Conservation (phyloP, 306 rosid genomes). For the Bauhinia variegata region DNA sequence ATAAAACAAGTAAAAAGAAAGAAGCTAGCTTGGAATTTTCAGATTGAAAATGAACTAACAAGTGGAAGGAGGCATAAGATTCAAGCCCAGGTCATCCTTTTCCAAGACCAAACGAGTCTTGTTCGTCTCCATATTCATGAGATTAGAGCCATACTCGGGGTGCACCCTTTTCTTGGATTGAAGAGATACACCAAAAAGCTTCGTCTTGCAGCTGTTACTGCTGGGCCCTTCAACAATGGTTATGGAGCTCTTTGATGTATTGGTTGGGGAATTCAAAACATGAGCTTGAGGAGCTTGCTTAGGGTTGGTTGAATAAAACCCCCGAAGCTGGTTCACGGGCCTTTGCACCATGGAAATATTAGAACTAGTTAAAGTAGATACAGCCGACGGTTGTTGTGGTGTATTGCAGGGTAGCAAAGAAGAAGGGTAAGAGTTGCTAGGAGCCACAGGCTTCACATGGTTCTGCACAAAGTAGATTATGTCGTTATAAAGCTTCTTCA, state of each 20-base stretch:
- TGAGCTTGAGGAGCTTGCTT: slow-evolving; percentile 44
- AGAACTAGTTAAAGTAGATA: background rate
- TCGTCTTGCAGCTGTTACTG: slow-evolving; percentile 63
- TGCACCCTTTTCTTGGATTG: slow-evolving; percentile 87
- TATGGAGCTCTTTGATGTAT: slow-evolving; percentile 69
- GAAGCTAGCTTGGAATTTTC: slow-evolving; percentile 27
- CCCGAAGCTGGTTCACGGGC: slow-evolving; percentile 63
- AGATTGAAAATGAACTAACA: slow-evolving; percentile 50
- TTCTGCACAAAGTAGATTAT: slow-evolving; percentile 94
- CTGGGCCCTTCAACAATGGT: slow-evolving; percentile 59
- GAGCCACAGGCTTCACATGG: slow-evolving; percentile 93
- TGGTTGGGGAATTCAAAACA: slow-evolving; percentile 51
- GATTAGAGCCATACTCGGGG: slow-evolving; percentile 69
- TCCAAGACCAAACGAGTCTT: slow-evolving; percentile 77
- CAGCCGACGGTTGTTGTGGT: background rate
- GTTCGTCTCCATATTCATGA: slow-evolving; percentile 46
- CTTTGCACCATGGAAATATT: slow-evolving; percentile 49
- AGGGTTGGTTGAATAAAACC: slow-evolving; percentile 53
- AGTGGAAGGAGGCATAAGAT: slow-evolving; percentile 93
- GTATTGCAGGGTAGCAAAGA: slow-evolving; percentile 56
- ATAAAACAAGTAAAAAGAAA: background rate
- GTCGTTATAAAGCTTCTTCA: slow-evolving; percentile 91
- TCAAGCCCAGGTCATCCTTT: slow-evolving; percentile 82
- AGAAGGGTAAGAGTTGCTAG: slow-evolving; percentile 75
- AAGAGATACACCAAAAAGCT: slow-evolving; percentile 86